A percentile compares a stretch with the other conserved stretches of the same genome.
Conservation (phyloP, 1,139 yeast genomes). For the Sugiyamaella novakii region DNA sequence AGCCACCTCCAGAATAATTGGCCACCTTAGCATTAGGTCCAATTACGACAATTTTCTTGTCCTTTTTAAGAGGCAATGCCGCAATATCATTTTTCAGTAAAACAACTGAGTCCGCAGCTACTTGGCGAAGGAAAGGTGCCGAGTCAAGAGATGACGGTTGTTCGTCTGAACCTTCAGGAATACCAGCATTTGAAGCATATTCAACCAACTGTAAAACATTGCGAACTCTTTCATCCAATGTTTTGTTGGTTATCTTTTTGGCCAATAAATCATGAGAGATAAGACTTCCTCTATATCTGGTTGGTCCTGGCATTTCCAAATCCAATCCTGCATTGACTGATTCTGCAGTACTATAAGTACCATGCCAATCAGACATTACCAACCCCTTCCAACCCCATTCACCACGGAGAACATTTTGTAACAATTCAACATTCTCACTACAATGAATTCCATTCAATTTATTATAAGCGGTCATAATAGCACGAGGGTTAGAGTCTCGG, state of each 20-base stretch:
- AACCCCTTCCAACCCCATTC: conserved; percentile 64
- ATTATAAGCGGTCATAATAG: conserved; percentile 63
- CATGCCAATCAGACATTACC: conserved; percentile 65
- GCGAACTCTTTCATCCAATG: conserved; percentile 50
- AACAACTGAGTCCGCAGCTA: conserved; percentile 55
- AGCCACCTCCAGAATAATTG: conserved; percentile 55
- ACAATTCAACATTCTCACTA: conserved; percentile 49
- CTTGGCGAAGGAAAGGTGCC: conserved; percentile 47
- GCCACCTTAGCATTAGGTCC: conserved; percentile 55
- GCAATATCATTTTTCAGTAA: conserved; percentile 54
- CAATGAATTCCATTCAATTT: conserved; percentile 61
- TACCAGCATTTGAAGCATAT: conserved; percentile 46
- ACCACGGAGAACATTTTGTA: conserved; percentile 51
- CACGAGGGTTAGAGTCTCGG: conserved; percentile 51
- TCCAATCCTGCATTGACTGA: conserved; percentile 58
- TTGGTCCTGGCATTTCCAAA: conserved; percentile 66
- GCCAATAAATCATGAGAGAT: conserved; percentile 34
- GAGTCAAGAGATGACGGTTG: conserved; percentile 51
- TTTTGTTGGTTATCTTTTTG: conserved; percentile 31
- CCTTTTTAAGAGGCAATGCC: conserved; percentile 48
- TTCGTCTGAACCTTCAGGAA: conserved; percentile 49
- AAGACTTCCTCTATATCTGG: conserved; percentile 49
- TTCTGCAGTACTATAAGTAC: conserved; percentile 53
- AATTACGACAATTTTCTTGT: conserved; percentile 50
- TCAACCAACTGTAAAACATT: conserved; percentile 52